phyloP scores from a whole-genome alignment of 768 basidiomycete genomes.

The Mycena epipterygia region DNA sequence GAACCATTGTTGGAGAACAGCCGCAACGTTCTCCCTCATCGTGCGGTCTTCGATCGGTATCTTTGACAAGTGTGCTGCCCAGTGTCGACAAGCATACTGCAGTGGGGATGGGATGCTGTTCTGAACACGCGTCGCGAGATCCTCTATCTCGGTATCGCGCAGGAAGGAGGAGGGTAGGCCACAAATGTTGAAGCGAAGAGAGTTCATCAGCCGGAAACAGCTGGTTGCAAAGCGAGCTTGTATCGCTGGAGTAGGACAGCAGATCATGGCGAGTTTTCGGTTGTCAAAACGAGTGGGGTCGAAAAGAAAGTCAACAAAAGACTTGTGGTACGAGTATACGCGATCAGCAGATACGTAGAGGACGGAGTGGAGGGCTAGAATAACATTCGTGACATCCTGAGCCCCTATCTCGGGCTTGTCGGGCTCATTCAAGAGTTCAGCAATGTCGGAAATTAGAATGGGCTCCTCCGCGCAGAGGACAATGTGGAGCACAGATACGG shows the following conservation, averaged over 20 bases:
- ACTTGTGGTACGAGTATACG: constrained; percentile 10
- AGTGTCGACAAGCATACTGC: constrained; percentile 27
- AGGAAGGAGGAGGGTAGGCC: constrained; percentile 28
- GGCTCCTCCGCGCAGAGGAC: constrained; percentile 5
- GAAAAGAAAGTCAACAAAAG: constrained; percentile 1
- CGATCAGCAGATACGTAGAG: neutral
- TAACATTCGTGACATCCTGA: neutral
- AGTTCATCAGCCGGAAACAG: constrained; percentile 7
- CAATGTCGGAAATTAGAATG: neutral
- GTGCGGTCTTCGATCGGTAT: neutral
- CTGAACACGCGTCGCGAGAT: neutral
- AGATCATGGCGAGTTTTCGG: neutral
- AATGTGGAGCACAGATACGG: constrained; percentile 1
- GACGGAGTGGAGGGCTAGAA: neutral
- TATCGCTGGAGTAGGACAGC: neutral
- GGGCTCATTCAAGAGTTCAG: neutral
- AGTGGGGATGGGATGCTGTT: neutral
- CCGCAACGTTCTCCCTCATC: neutral
- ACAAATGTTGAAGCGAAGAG: constrained; percentile 25
- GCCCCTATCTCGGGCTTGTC: neutral
- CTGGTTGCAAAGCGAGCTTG: neutral
- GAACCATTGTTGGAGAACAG: neutral
- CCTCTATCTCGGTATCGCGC: constrained; percentile 1
- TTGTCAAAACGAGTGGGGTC: neutral
- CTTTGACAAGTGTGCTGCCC: constrained; percentile 18